Percentiles rank a stretch among this genome's conserved stretches.
phyloP scores from a whole-genome alignment of 2,329 filamentous ascomycete genomes.

The Scedosporium aurantiacum region DNA sequence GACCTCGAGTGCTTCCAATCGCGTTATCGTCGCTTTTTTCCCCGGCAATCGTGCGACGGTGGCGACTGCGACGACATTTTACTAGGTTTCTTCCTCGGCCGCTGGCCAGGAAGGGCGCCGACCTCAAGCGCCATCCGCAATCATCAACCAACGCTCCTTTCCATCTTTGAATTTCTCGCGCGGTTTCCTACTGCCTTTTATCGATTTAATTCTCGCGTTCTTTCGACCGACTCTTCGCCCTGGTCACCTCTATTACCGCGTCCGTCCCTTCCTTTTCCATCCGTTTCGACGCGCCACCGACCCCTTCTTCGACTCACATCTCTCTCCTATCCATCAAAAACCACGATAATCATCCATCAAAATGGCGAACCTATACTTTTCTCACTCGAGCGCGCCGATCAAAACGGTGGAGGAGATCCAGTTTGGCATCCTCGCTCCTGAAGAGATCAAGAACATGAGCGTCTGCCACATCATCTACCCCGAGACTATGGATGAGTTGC shows the following conservation, averaged over 20 bases:
- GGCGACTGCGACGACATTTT: slow-evolving; percentile 32
- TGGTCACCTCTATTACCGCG: background rate
- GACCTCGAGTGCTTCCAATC: slow-evolving; percentile 5
- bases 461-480: slow-evolving; percentile 92
- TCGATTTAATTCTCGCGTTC: background rate
- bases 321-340: background rate
- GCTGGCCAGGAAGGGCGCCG: slow-evolving; percentile 32
- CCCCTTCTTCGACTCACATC: background rate
- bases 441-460: slow-evolving; percentile 99
- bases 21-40: slow-evolving; percentile 22
- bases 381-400: slow-evolving; percentile 87
- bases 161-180: slow-evolving; percentile 18
- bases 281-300: background rate
- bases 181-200: background rate
- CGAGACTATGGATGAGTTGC: slow-evolving; percentile 98
- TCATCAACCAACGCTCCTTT: slow-evolving; percentile 19
- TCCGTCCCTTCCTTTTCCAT: background rate
- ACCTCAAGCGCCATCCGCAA: slow-evolving; percentile 29
- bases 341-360: slow-evolving; percentile 27
- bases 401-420: slow-evolving; percentile 98
- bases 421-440: slow-evolving; percentile 92
- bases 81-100: slow-evolving; percentile 35
- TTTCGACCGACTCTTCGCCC: background rate
- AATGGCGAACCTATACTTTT: slow-evolving; percentile 89
- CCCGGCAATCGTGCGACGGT: slow-evolving; percentile 26